Evolutionary conservation across 2,329 filamentous ascomycete species (phyloP), one percentile per base, ranked within the genome.

Genomic region (Plenodomus tracheiphilus): DNA sequence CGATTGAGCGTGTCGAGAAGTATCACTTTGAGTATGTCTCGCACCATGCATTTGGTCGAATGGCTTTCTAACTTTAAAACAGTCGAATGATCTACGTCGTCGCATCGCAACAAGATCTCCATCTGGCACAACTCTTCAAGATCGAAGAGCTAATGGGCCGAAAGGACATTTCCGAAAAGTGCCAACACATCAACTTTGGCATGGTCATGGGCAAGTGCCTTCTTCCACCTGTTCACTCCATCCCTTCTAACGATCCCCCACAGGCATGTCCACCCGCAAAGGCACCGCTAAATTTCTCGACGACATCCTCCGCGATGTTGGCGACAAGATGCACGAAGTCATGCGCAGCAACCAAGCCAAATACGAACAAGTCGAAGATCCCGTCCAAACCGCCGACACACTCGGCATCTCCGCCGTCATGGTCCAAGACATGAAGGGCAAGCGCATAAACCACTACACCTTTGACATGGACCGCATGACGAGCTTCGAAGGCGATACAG

Each of bases 401-500:
- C 82, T 97, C 2, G 94, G 93, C 56, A 97, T 97, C 69, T 92
- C 88, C 57, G 88, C 89, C 68, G 93, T 97, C 68, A 97, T 97
- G 91, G 91, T 96, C 17, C 93, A 97, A 75, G 94, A 97, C 69
- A 96, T 97, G 91, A 88, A 84, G 58, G 94, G 93, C 71, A 97
- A 97, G 84, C 84, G 89, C 56, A 77, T 85, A 67, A 85, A 85
- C 73, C 81, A 83, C 62, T 85, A 88, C 72, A 77, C 81, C 48
- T 92, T 93, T 74, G 86, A 92, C 75, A 85, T 91, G 79, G 85
- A 90, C 50, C 81, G 83, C 58, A 92, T 94, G 87, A 88, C 85
- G 7, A 89, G 86, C 2, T 92, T 92, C 58, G 89, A 94, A 74
- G 89, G 89, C 36, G 89, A 93, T 71, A 94, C 89, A 2, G 90